These are phyloP conservation scores for Crithidia bombi DNA, from an alignment of 208 protist genomes.

Conservation along the genomic window DNA sequence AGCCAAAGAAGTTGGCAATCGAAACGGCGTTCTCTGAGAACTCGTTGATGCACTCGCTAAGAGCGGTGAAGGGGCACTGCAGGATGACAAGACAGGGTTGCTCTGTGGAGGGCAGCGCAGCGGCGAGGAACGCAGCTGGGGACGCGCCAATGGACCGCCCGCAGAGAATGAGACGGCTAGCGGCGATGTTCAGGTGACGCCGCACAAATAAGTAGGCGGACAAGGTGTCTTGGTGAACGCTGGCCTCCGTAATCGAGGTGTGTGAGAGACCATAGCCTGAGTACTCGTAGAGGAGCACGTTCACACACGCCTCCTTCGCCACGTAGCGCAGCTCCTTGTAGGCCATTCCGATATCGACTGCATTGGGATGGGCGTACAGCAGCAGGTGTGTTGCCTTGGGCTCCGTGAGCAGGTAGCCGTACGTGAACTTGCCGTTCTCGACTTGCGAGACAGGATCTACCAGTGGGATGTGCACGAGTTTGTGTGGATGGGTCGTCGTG, in stretches of 20 bases:
- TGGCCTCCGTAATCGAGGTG: conserved; percentile 57
- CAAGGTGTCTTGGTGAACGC: conserved; percentile 66
- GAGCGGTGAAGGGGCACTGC: conserved; percentile 77
- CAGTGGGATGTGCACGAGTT: conserved; percentile 65
- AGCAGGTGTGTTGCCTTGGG: conserved; percentile 62
- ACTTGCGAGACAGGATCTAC: conserved; percentile 49
- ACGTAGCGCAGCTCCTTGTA: conserved; percentile 74
- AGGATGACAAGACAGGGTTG: conserved; percentile 62
- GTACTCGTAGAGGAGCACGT: conserved; percentile 82
- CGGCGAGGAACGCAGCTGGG: conserved; percentile 54
- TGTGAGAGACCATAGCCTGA: conserved; percentile 77
- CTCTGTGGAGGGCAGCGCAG: conserved; percentile 41
- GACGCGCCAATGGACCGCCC: conserved; percentile 84
- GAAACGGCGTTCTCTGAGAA: conserved; percentile 62
- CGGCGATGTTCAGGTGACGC: conserved; percentile 54
- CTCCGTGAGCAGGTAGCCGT: conserved; percentile 57
- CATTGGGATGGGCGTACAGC: conserved; percentile 88
- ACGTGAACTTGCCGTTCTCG: conserved; percentile 69
- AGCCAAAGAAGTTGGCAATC: conserved; percentile 75
- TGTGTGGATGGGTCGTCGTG: conserved; percentile 44
- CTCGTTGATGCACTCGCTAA: conserved; percentile 79
- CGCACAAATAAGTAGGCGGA: conserved; percentile 73
- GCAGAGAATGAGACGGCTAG: conserved; percentile 68
- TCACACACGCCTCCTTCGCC: conserved; percentile 51
- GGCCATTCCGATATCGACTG: conserved; percentile 82